Evolutionary conservation across 1,284 basidiomycete genomes (phyloP).

Genomic region (Malassezia sympodialis): DNA sequence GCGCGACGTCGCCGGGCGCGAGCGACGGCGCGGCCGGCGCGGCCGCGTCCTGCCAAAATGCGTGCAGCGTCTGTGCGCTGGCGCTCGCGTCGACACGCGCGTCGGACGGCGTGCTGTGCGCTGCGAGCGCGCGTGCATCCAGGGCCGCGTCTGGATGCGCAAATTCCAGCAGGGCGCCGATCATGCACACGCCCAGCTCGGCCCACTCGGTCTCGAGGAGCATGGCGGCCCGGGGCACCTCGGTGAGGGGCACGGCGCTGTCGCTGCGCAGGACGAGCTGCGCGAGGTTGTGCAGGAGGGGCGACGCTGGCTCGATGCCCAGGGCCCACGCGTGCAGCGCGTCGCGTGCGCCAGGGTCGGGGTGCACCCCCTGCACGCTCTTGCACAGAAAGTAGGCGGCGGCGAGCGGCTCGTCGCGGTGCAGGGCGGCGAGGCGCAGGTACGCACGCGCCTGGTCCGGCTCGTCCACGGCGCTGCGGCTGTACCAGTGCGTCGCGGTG

Average conservation of each 20-base stretch:
- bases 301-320: constrained; percentile 44
- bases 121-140: constrained; percentile 20
- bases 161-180: constrained; percentile 75
- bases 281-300: not conserved
- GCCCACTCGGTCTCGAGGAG: constrained; percentile 78
- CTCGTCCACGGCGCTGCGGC: constrained; percentile 69
- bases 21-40: not conserved
- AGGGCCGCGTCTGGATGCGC: constrained; percentile 63
- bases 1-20: not conserved
- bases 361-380: constrained; percentile 60
- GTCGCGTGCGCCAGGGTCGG: constrained; percentile 74
- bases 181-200: constrained; percentile 70
- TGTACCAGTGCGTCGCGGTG: constrained; percentile 88
- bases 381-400: constrained; percentile 90
- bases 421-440: constrained; percentile 83
- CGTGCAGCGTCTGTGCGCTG: not conserved
- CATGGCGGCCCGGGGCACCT: constrained; percentile 6
- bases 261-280: not conserved
- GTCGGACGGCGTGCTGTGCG: not conserved
- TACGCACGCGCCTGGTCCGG: constrained; percentile 86
- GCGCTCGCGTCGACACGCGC: not conserved
- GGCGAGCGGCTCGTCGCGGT: constrained; percentile 67
- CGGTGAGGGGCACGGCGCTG: constrained; percentile 52
- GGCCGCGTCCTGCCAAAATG: not conserved
- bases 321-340: constrained; percentile 78